Evolutionary conservation across 78 protist genomes (phyloP).

Genomic region (Pelomyxa schiedti): DNA sequence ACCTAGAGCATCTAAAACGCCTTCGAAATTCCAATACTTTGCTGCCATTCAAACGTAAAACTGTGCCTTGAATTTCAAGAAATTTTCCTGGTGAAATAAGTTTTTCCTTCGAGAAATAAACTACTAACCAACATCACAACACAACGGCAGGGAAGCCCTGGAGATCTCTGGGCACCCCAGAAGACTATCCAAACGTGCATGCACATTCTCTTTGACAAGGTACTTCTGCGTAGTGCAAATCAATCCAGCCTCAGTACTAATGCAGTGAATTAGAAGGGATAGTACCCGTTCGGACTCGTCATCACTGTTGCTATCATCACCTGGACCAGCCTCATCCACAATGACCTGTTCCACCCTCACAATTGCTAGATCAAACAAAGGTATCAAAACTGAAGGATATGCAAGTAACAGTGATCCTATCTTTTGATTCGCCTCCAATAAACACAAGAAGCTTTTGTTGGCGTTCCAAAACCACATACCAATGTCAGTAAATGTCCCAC

Average conservation of each 20-base stretch:
- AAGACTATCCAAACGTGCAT: background rate
- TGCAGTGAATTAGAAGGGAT: no score
- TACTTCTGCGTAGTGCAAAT: no score
- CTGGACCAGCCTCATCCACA: background rate
- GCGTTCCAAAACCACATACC: background rate
- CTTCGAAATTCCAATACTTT: background rate
- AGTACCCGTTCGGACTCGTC: no score
- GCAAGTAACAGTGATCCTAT: background rate
- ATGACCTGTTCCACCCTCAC: background rate
- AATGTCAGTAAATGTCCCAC: background rate
- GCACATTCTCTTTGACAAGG: background rate
- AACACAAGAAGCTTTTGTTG: background rate
- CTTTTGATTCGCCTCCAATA: background rate
- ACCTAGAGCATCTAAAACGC: background rate
- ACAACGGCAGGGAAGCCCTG: background rate
- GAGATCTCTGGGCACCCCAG: background rate
- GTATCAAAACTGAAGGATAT: background rate
- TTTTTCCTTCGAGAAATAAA: background rate
- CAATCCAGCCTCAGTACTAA: no score
- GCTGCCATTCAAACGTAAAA: background rate
- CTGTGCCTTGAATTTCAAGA: slow-evolving; percentile 2
- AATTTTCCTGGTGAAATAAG: background rate
- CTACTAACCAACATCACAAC: background rate
- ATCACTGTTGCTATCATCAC: background rate
- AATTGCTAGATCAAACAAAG: background rate